phyloP scores from a whole-genome alignment of 345 rosid genomes.

The Ceriops zippeliana region DNA sequence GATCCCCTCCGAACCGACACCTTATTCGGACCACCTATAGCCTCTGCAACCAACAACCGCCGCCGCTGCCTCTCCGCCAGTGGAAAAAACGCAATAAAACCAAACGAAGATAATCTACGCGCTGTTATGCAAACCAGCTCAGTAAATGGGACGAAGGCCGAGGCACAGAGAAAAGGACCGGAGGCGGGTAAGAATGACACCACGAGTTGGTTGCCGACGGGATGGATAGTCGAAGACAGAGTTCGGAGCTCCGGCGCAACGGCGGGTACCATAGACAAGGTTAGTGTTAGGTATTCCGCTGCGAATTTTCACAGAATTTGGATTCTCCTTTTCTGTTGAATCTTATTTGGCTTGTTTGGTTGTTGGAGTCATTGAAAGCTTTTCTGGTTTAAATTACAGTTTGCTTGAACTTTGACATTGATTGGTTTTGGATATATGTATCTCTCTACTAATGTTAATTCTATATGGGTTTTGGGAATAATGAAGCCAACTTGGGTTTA shows the following conservation, averaged over 20 bases:
- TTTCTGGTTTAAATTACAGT: too few species aligned
- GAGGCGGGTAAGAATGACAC: background rate
- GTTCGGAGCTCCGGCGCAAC: constrained; percentile 67
- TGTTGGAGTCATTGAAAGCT: too few species aligned
- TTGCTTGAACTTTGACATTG: too few species aligned
- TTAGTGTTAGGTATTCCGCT: constrained; percentile 12
- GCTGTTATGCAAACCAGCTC: background rate
- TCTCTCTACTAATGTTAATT: too few species aligned
- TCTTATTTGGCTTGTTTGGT: too few species aligned
- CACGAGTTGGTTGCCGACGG: constrained; percentile 47
- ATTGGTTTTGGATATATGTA: too few species aligned
- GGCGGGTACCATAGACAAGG: constrained; percentile 78
- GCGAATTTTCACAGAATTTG: background rate
- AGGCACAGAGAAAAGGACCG: constrained; percentile 11
- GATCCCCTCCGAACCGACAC: constrained; percentile 17
- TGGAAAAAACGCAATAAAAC: background rate
- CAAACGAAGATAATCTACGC: background rate
- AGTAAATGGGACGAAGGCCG: background rate
- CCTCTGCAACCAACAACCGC: too few species aligned
- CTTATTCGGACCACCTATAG: background rate
- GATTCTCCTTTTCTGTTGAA: too few species aligned
- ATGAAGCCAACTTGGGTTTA: too few species aligned
- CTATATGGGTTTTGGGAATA: too few species aligned
- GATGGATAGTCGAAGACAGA: constrained; percentile 75
- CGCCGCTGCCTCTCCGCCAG: background rate